Evolutionary conservation across 345 rosid genomes (phyloP).

Genomic region (Cardamine resedifolia): DNA sequence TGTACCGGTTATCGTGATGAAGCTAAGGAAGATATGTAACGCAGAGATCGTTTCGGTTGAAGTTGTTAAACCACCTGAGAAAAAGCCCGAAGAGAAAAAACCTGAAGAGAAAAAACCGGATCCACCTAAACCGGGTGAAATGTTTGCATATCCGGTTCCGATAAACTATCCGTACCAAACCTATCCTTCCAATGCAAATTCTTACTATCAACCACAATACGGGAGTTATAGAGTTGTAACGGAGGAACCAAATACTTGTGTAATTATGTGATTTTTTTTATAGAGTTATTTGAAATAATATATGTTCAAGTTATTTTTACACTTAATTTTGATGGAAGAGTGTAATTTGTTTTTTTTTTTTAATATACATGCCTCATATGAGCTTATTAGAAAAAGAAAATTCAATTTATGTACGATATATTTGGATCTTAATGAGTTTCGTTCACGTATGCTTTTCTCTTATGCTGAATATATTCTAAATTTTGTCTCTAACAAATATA

Average conservation of each 20-base stretch:
- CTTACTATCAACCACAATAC: slow-evolving; percentile 18
- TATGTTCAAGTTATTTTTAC: neutral
- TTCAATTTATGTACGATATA: neutral
- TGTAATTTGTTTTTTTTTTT: neutral
- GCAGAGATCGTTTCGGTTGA: slow-evolving; percentile 58
- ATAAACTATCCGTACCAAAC: slow-evolving; percentile 12
- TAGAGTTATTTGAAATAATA: neutral
- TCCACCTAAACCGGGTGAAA: slow-evolving; percentile 3
- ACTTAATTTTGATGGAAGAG: slow-evolving; percentile 11
- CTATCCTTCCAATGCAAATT: slow-evolving; percentile 8
- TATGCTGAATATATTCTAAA: neutral
- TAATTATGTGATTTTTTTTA: slow-evolving; percentile 29
- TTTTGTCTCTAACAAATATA: neutral
- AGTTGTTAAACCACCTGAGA: slow-evolving; percentile 61
- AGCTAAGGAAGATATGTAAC: slow-evolving; percentile 55
- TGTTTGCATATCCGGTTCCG: slow-evolving; percentile 9
- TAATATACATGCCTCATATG: neutral
- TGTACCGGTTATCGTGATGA: slow-evolving; percentile 42
- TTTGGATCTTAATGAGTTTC: neutral
- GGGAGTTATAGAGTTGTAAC: neutral
- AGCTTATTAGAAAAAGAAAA: neutral
- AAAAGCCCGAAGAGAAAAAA: slow-evolving; percentile 58
- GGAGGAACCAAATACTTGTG: slow-evolving; percentile 29
- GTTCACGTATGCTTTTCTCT: neutral
- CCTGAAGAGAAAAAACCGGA: slow-evolving; percentile 40